A percentile compares a stretch with the other conserved stretches of the same genome.
These are phyloP conservation scores for Serpula lacrymans DNA, from an alignment of 768 basidiomycete species.

Conservation along the genomic window DNA sequence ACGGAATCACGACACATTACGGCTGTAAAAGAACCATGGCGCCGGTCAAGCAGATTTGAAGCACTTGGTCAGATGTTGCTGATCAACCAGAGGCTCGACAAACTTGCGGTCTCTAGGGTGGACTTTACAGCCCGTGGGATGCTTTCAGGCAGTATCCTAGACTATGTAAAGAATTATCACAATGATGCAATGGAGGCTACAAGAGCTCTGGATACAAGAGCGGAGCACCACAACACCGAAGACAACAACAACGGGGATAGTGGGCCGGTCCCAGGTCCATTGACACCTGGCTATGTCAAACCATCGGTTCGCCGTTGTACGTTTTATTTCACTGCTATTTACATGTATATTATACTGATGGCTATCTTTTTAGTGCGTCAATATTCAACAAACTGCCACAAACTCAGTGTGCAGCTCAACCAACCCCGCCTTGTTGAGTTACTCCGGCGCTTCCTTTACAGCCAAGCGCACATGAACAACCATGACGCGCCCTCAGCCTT, in stretches of 20 bases:
- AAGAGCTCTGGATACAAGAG: too few species aligned
- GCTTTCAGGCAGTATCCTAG: conserved; percentile 14
- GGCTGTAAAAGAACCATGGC: conserved; percentile 20
- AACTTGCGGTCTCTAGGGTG: conserved; percentile 5
- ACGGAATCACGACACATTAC: conserved; percentile 18
- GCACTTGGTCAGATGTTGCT: conserved; percentile 20
- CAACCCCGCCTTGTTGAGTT: conserved; percentile 12
- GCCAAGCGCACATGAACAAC: too few species aligned
- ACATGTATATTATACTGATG: too few species aligned
- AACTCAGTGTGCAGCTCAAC: conserved; percentile 10
- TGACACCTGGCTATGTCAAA: too few species aligned
- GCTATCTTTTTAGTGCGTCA: too few species aligned
- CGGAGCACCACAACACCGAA: too few species aligned
- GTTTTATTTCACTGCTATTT: too few species aligned
- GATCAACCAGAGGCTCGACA: conserved; percentile 16
- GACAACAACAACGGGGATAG: too few species aligned
- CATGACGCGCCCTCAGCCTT: background rate
- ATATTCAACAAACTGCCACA: conserved; percentile 7
- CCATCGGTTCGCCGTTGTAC: too few species aligned
- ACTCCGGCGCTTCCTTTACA: conserved; percentile 12
- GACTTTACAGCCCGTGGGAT: background rate
- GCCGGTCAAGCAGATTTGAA: conserved; percentile 12
- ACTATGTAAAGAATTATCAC: too few species aligned
- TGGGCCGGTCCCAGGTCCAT: too few species aligned
- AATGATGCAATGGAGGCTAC: too few species aligned